Evolutionary conservation across 768 basidiomycete species (phyloP), one percentile per base, ranked within the genome.

Genomic region (Phanerochaete carnosa): DNA sequence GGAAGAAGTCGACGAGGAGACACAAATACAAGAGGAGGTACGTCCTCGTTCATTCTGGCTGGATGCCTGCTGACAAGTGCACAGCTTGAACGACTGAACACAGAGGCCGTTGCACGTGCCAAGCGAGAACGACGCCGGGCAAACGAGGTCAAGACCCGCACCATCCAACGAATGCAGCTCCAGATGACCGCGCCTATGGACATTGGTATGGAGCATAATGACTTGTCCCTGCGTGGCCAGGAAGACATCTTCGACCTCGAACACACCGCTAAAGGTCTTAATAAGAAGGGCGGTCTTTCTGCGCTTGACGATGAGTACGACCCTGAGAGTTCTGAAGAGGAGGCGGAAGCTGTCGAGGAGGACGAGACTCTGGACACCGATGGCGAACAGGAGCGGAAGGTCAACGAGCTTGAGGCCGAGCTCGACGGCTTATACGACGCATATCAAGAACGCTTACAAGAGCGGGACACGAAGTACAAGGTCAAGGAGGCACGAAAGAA

Each of bases 151-250:
- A 93, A 91, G 75, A 80, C 83, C 29, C 86, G 89, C 64, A 92
- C 94, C 0, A 88, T 98, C 43, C 92, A 94, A 69, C 89, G 95
- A 55, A 90, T 98, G 86, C 97, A 98, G 71, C 81, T 98, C 49
- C 89, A 92, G 70, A 99, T 99, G 97, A 92, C 91, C 13, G 94
- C 94, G 22, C 97, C 97, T n/a, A 77, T 95, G 65, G 97, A 98
- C 67, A 95, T 98, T 64, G 95, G 95, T 71, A 74, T 95, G 61
- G 92, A 94, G 68, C 90, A 90, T 66, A 79, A 83, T 55, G 94
- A 96, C 64, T 76, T 84, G 2, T 80, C 89, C 19, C 79, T 96
- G 19, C 70, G 83, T 25, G 92, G 91, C 6, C 88, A 90, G 67
- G 90, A 88, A 26, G 95, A 98, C 66, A 78, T 97, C 25, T 98